phyloP scores from a whole-genome alignment of 2,329 filamentous ascomycete species.

The Colletotrichum nymphaeae region DNA sequence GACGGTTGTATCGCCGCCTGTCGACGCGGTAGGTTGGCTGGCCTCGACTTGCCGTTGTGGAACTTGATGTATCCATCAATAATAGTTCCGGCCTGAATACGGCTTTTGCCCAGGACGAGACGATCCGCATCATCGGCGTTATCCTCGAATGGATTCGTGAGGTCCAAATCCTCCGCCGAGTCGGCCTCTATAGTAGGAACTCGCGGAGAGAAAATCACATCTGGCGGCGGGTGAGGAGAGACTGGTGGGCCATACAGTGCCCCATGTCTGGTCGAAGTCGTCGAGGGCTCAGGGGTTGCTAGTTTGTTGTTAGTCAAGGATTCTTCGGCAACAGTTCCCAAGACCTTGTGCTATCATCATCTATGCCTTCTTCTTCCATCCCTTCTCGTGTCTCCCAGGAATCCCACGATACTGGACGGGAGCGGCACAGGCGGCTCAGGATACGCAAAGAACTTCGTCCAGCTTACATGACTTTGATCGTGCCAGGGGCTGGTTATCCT shows the following conservation, averaged over 20 bases:
- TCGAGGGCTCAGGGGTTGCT: background rate
- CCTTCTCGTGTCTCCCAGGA: background rate
- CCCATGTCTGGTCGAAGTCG: background rate
- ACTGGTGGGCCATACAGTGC: constrained; percentile 5
- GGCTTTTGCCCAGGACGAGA: background rate
- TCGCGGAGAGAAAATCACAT: constrained; percentile 1
- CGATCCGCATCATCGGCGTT: constrained; percentile 23
- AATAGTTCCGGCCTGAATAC: constrained; percentile 3
- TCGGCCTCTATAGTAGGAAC: background rate
- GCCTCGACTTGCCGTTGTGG: background rate
- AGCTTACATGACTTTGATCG: background rate
- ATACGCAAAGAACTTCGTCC: background rate
- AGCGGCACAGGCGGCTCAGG: background rate
- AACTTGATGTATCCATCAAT: constrained; percentile 36
- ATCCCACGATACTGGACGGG: background rate
- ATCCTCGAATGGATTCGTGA: constrained; percentile 33
- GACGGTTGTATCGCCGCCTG: background rate
- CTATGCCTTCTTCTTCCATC: background rate
- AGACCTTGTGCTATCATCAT: background rate
- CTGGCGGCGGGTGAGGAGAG: background rate
- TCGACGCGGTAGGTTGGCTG: background rate
- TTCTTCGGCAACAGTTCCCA: background rate
- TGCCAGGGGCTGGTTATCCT: background rate
- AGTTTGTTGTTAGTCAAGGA: background rate
- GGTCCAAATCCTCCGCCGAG: background rate